Evolutionary conservation across 164 flowering plant genomes (phyloP), one percentile per base, ranked within the genome.

Genomic region (Magnolia officinalis): DNA sequence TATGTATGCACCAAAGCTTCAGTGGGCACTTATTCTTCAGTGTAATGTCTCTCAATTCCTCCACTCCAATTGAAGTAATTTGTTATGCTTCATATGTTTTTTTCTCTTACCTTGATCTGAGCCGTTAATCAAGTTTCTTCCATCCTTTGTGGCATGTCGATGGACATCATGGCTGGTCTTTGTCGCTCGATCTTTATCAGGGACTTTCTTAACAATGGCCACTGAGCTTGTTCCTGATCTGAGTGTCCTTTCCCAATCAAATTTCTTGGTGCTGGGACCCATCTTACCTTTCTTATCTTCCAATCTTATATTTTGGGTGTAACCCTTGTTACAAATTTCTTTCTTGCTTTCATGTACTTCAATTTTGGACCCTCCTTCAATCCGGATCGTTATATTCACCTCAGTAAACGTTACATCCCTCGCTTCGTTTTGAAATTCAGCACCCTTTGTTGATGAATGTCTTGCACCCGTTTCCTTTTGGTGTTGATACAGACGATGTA

Each of bases 311-410:
- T 71, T 78, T 72, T 0, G 55, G 67, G 81, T 70, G 37, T 73
- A 72, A 49, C 65, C 72, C 31, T 67, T 68, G 21, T 67, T 37
- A 2, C 29, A 20, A 50, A 0, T 75, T 70, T 75, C 74, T 76
- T 85, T 90, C 84, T 86, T 86, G 29, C 63, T 85, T 79, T 92
- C 89, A 63, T 81, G 84, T 2, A 89, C 82, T 72, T 89, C 89
- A 61, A 88, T 80, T 63, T 77, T 85, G 29, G 91, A 84, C 49
- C 81, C 91, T 71, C 88, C 91, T 63, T 87, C 92, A 86, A 88
- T 81, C 66, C 71, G 86, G 11, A 90, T 90, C 63, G 65, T 82
- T 73, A 92, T 86, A 26, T 82, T 87, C 65, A 89, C 82, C 76
- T 86, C 90, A 0, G 88, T 80, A 72, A 86, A 58, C 11, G 23